Evolutionary conservation across 2,329 filamentous ascomycete species (phyloP).

Genomic region (Stachybotrys chlorohalonatus): DNA sequence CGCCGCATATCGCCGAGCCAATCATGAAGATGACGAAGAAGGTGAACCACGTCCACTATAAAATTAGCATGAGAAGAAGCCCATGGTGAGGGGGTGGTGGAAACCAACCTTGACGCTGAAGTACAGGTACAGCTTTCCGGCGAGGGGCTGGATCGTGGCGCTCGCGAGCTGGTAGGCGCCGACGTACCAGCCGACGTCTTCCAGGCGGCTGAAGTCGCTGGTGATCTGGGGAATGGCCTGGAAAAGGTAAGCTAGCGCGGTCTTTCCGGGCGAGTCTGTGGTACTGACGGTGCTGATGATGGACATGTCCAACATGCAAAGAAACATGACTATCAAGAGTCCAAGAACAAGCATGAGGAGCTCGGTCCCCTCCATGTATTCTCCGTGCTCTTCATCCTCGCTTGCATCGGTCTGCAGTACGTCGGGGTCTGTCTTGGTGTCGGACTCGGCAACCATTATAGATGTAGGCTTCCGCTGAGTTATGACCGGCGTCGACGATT

Average conservation of each 20-base stretch:
- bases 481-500: neutral
- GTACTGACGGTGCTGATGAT: slow-evolving; percentile 37
- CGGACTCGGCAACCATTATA: neutral
- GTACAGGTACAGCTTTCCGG: slow-evolving; percentile 38
- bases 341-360: slow-evolving; percentile 18
- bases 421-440: neutral
- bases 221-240: slow-evolving; percentile 38
- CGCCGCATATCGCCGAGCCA: slow-evolving; percentile 12
- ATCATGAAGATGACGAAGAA: slow-evolving; percentile 10
- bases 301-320: slow-evolving; percentile 37
- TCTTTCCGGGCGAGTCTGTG: neutral
- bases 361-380: slow-evolving; percentile 18
- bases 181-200: slow-evolving; percentile 45
- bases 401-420: neutral
- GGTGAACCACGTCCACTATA: slow-evolving; percentile 6
- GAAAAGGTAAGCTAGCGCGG: slow-evolving; percentile 1
- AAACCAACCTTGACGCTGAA: slow-evolving; percentile 28
- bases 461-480: neutral
- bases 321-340: slow-evolving; percentile 29
- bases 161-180: slow-evolving; percentile 35
- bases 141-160: slow-evolving; percentile 38
- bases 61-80: neutral
- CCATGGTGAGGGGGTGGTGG: neutral
- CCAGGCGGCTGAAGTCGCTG: slow-evolving; percentile 34
- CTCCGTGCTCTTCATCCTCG: neutral